phyloP scores from a whole-genome alignment of 495 filamentous ascomycete genomes.

The Neurospora sp. region DNA sequence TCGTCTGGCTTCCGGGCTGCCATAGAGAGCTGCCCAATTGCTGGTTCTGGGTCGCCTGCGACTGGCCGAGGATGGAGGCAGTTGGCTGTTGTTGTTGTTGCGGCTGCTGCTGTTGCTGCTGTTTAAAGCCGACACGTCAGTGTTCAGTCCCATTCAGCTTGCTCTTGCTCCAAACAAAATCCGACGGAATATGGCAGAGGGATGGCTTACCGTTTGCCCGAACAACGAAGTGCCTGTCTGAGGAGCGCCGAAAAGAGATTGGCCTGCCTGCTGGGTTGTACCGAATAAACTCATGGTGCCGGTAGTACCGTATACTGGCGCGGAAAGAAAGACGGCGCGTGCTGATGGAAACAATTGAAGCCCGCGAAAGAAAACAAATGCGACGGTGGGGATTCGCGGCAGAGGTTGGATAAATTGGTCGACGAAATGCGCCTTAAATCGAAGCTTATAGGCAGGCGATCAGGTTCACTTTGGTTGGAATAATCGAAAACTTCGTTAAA shows the following conservation, averaged over 20 bases:
- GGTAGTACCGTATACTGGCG: background rate
- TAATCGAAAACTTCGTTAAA: background rate
- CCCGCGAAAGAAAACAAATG: background rate
- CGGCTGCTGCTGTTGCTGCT: slow-evolving; percentile 25
- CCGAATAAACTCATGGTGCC: background rate
- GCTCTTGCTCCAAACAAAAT: background rate
- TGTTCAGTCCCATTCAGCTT: background rate
- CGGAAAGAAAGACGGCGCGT: background rate
- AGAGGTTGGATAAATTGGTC: background rate
- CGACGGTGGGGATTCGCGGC: background rate
- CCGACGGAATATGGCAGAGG: background rate
- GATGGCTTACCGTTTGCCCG: background rate
- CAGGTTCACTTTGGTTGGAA: background rate
- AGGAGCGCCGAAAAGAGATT: background rate
- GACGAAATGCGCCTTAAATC: background rate
- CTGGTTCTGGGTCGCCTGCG: slow-evolving; percentile 19
- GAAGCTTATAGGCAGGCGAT: background rate
- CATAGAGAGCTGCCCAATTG: slow-evolving; percentile 35
- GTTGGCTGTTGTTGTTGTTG: slow-evolving; percentile 23
- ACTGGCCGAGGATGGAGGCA: slow-evolving; percentile 21
- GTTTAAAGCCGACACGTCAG: slow-evolving; percentile 2
- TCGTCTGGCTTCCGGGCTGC: slow-evolving; percentile 36
- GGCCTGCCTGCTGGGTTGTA: background rate
- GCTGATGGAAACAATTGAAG: background rate
- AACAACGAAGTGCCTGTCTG: background rate